Percentiles rank a stretch among this genome's conserved stretches.
Conservation (phyloP, 257 asterid genomes). For the Leptodermis oblonga region DNA sequence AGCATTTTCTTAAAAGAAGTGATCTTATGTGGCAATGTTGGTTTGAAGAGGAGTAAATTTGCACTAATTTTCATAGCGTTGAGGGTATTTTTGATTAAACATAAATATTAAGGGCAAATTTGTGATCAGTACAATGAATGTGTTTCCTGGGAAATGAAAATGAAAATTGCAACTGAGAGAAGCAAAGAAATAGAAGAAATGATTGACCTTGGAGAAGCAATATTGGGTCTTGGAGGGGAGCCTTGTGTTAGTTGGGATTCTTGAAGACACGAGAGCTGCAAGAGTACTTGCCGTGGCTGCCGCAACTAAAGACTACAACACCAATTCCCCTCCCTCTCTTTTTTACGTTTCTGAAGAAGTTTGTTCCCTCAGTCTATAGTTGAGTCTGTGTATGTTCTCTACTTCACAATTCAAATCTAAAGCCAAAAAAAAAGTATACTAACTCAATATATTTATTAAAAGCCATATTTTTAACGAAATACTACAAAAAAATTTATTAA, state of each 20-base stretch:
- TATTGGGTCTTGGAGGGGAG: conserved; percentile 60
- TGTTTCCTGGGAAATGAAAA: not conserved
- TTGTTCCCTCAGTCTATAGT: not conserved
- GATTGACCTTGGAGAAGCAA: conserved; percentile 60
- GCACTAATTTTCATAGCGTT: too few species aligned
- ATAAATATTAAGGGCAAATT: too few species aligned
- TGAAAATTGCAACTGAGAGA: not conserved
- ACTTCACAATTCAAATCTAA: conserved; percentile 8
- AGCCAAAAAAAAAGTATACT: too few species aligned
- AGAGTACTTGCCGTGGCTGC: conserved; percentile 66
- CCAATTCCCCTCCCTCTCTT: conserved; percentile 6
- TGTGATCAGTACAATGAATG: conserved; percentile 10
- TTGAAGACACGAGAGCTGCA: conserved; percentile 87
- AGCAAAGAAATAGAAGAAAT: not conserved
- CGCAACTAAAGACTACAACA: conserved; percentile 22
- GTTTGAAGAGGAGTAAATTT: too few species aligned
- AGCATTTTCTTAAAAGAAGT: too few species aligned
- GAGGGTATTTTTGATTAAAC: too few species aligned
- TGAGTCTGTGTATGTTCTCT: not conserved
- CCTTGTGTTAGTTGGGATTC: conserved; percentile 64
- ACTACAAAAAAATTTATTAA: too few species aligned
- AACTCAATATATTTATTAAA: too few species aligned
- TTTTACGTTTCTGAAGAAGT: conserved; percentile 18
- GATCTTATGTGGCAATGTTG: too few species aligned
- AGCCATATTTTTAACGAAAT: too few species aligned